Percentiles rank a stretch among this genome's conserved stretches.
Conservation (phyloP, 2,329 filamentous ascomycete species). For the Aureobasidium sp. region DNA sequence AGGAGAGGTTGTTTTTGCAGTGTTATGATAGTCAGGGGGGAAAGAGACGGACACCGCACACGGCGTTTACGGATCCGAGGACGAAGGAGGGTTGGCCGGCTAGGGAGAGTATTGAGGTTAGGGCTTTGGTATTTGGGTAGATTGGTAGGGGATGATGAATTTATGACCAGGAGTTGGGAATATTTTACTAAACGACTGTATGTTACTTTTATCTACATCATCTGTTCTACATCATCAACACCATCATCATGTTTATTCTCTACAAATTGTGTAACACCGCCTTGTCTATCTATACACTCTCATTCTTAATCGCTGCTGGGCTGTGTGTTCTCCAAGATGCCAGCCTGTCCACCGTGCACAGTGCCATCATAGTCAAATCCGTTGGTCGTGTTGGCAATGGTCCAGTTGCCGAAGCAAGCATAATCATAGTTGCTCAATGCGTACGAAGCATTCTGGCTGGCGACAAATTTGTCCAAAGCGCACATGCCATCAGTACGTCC, state of each 20-base stretch:
- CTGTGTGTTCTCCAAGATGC: neutral
- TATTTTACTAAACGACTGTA: neutral
- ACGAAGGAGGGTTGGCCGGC: constrained; percentile 55
- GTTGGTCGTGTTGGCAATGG: constrained; percentile 30
- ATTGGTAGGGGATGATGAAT: neutral
- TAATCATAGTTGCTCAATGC: constrained; percentile 39
- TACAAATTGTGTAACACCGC: too few species aligned
- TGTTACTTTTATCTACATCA: neutral
- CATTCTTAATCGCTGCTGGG: neutral
- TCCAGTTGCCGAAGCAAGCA: constrained; percentile 43
- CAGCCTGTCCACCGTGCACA: constrained; percentile 17
- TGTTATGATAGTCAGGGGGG: constrained; percentile 37
- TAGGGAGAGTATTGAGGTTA: constrained; percentile 83
- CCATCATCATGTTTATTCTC: neutral
- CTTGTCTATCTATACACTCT: neutral
- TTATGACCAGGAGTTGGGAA: too few species aligned
- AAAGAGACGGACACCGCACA: constrained; percentile 51
- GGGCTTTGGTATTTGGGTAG: constrained; percentile 64
- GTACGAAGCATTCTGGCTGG: constrained; percentile 33
- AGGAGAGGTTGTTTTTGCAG: constrained; percentile 46
- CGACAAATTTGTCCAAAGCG: constrained; percentile 34
- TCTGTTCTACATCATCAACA: neutral
- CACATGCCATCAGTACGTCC: constrained; percentile 41
- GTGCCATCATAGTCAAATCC: constrained; percentile 39
- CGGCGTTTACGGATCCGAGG: constrained; percentile 69